A percentile compares a stretch with the other conserved stretches of the same genome.
Evolutionary conservation across 331 rosid species (phyloP).

Genomic region (Acacia concinna): DNA sequence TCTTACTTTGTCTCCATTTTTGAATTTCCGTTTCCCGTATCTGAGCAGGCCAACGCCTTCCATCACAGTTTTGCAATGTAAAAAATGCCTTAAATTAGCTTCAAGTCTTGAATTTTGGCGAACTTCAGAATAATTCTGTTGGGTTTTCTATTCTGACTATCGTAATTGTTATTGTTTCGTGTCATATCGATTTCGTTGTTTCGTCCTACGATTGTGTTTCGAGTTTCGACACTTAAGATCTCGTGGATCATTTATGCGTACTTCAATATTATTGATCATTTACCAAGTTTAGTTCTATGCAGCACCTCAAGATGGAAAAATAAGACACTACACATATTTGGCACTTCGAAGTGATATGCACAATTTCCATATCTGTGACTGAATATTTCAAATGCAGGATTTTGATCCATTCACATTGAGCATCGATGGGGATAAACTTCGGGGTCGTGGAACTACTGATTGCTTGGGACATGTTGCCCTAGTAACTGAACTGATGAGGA

Average conservation of each 20-base stretch:
- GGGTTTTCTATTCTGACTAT: background rate
- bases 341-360: background rate
- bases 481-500: constrained; percentile 76
- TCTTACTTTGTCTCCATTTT: constrained; percentile 5
- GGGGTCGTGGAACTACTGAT: constrained; percentile 95
- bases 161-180: background rate
- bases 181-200: background rate
- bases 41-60: background rate
- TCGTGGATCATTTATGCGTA: background rate
- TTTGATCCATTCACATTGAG: constrained; percentile 88
- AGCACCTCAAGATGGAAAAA: background rate
- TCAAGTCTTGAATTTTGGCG: background rate
- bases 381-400: constrained; percentile 46
- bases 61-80: too few relatives aligned
- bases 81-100: background rate
- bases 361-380: background rate
- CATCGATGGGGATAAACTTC: constrained; percentile 83
- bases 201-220: background rate
- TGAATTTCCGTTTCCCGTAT: background rate
- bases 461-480: constrained; percentile 97
- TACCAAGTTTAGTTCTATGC: background rate
- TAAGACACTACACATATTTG: background rate
- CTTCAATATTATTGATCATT: background rate
- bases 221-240: background rate
- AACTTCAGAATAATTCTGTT: background rate